Conservation (phyloP, 768 basidiomycete genomes). For the Kwoniella europaea region DNA sequence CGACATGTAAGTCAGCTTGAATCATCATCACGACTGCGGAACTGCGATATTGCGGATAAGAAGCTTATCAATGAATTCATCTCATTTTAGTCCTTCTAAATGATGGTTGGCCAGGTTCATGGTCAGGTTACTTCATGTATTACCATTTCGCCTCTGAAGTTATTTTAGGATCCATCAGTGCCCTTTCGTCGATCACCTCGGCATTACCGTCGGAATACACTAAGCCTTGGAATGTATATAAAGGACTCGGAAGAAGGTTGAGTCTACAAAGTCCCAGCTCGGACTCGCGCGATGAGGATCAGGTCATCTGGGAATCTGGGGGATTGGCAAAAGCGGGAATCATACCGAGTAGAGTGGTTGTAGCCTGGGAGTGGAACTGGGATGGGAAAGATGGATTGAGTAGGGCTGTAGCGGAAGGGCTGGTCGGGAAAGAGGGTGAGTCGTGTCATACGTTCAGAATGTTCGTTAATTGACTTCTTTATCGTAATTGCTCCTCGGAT, state of each 20-base stretch:
- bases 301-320: background rate
- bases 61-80: background rate
- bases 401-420: background rate
- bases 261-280: background rate
- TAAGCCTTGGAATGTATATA: conserved; percentile 1
- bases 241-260: conserved; percentile 7
- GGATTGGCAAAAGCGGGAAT: background rate
- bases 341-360: background rate
- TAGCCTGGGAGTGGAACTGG: conserved; percentile 16
- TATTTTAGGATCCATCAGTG: conserved; percentile 6
- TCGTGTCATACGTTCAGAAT: too few species aligned
- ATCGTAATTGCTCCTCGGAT: background rate
- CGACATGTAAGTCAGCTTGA: background rate
- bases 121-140: conserved; percentile 18
- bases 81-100: conserved; percentile 1
- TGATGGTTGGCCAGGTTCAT: conserved; percentile 12
- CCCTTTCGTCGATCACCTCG: background rate
- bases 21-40: too few species aligned
- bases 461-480: too few species aligned
- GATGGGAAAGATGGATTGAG: conserved; percentile 9
- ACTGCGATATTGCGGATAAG: background rate
- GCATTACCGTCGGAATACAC: background rate
- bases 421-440: conserved; percentile 3
- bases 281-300: background rate
- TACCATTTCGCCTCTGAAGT: conserved; percentile 22